These are phyloP conservation scores for Chlamydomonas urium DNA, from an alignment of 139 green algal genomes.

Conservation along the genomic window DNA sequence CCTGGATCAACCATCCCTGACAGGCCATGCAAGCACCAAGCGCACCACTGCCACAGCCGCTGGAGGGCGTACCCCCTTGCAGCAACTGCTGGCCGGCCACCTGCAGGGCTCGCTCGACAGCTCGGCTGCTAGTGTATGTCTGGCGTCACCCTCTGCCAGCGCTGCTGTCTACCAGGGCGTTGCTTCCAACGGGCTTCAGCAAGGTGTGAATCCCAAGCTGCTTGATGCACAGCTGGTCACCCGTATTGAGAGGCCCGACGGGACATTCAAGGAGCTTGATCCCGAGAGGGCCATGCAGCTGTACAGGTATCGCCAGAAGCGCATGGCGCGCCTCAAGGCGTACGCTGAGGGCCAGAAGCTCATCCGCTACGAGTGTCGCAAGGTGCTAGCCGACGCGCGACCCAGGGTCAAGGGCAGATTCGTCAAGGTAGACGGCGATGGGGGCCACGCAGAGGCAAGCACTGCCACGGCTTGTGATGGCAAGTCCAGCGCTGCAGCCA, in stretches of 20 bases:
- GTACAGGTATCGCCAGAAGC: conserved; percentile 20
- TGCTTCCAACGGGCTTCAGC: no score
- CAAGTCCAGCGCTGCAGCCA: neutral
- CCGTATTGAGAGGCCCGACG: conserved; percentile 11
- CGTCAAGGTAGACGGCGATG: conserved; percentile 9
- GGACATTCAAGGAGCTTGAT: conserved; percentile 12
- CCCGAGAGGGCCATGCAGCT: conserved; percentile 16
- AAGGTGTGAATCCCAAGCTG: no score
- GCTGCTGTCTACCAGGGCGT: neutral
- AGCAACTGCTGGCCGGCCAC: neutral
- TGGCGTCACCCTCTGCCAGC: neutral
- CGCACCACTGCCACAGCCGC: no score
- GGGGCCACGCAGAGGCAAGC: no score
- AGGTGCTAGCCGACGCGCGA: conserved; percentile 39
- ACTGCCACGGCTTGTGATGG: neutral
- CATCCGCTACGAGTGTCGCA: conserved; percentile 46
- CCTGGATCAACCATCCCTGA: no score
- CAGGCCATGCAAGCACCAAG: no score
- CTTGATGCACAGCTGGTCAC: conserved; percentile 26
- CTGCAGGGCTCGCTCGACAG: neutral
- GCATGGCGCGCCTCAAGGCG: conserved; percentile 14
- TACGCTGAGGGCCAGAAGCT: conserved; percentile 20
- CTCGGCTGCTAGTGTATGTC: neutral
- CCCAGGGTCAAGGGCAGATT: conserved; percentile 43
- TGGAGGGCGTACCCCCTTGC: neutral